Evolutionary conservation across 2,329 filamentous ascomycete species (phyloP).

Genomic region (Scytalidium sp.): DNA sequence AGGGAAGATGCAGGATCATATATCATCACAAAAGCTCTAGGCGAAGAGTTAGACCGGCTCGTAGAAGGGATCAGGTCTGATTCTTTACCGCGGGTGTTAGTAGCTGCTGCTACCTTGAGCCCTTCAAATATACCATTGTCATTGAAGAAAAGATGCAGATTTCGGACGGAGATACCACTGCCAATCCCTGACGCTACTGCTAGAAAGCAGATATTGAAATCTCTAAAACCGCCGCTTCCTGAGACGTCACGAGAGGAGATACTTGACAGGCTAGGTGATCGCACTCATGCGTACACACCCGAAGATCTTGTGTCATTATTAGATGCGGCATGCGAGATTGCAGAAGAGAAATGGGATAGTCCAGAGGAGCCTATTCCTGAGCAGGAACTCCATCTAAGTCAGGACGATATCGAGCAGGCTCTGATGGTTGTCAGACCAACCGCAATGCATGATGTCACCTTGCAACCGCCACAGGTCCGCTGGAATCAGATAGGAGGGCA

Average conservation of each 20-base stretch:
- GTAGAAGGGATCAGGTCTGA: constrained; percentile 26
- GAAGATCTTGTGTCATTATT: constrained; percentile 70
- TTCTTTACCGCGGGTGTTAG: constrained; percentile 55
- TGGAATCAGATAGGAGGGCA: constrained; percentile 91
- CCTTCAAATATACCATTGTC: constrained; percentile 68
- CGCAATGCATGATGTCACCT: constrained; percentile 84
- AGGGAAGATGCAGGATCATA: constrained; percentile 52
- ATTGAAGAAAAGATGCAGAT: constrained; percentile 62
- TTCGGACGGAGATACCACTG: constrained; percentile 67
- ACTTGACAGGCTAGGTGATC: constrained; percentile 61
- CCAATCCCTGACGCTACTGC: constrained; percentile 71
- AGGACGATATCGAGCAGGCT: constrained; percentile 61
- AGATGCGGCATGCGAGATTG: constrained; percentile 43
- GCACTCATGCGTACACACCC: constrained; percentile 85
- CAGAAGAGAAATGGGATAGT: constrained; percentile 18
- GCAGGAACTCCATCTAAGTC: constrained; percentile 16
- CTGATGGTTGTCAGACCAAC: constrained; percentile 71
- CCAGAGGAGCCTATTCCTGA: constrained; percentile 2
- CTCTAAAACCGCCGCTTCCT: constrained; percentile 39
- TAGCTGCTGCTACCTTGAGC: constrained; percentile 74
- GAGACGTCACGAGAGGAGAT: constrained; percentile 47
- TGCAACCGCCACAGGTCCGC: constrained; percentile 80
- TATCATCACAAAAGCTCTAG: constrained; percentile 48
- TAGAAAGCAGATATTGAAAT: constrained; percentile 71
- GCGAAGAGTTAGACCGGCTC: constrained; percentile 54